These are phyloP conservation scores for Urochloa ruziziensis DNA, from an alignment of 176 grass and related monocot species.

Conservation along the genomic window DNA sequence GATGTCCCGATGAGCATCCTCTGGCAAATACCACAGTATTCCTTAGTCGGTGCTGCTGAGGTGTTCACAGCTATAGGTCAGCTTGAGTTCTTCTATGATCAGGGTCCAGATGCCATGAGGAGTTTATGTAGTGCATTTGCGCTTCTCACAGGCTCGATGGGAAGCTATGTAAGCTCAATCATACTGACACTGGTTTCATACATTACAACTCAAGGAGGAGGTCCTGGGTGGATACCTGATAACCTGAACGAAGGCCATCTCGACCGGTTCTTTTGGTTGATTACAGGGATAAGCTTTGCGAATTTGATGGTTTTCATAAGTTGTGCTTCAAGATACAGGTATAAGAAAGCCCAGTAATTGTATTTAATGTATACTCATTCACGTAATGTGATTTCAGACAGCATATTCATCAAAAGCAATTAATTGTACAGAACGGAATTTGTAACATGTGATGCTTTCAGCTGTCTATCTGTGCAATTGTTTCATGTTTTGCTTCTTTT, in stretches of 20 bases:
- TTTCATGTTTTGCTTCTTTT: not conserved
- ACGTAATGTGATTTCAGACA: not conserved
- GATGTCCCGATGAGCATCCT: constrained; percentile 76
- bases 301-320: constrained; percentile 68
- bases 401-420: constrained; percentile 2
- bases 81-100: constrained; percentile 73
- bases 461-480: not conserved
- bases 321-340: constrained; percentile 67
- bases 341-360: constrained; percentile 60
- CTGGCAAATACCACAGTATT: constrained; percentile 89
- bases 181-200: constrained; percentile 61
- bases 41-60: constrained; percentile 66
- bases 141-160: constrained; percentile 57
- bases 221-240: constrained; percentile 82
- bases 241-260: constrained; percentile 88
- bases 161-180: constrained; percentile 78
- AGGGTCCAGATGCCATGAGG: constrained; percentile 83
- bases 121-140: constrained; percentile 75
- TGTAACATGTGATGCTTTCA: not conserved
- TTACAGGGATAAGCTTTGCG: constrained; percentile 59
- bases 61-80: constrained; percentile 81
- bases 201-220: constrained; percentile 59
- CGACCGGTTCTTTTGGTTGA: constrained; percentile 89
- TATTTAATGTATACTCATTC: not conserved
- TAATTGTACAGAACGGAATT: not conserved